Conservation (phyloP, 2,329 filamentous ascomycete species). For the Westerdykella aurantiaca region DNA sequence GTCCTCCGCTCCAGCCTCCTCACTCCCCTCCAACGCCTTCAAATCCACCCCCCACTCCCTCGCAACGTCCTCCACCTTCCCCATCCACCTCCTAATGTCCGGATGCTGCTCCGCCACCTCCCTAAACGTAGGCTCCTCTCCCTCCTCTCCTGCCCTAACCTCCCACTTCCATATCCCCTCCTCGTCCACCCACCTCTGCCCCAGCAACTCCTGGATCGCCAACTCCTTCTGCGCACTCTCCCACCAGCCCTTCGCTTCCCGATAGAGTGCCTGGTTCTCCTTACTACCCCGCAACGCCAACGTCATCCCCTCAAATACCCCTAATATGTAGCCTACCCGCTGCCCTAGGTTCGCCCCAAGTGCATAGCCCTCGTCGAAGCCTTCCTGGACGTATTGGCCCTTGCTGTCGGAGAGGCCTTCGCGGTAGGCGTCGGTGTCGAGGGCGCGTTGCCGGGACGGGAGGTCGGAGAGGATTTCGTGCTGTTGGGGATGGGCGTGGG, state of each 20-base stretch:
- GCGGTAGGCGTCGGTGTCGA: constrained; percentile 82
- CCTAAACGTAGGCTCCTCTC: constrained; percentile 30
- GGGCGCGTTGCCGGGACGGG: constrained; percentile 65
- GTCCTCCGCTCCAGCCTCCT: constrained; percentile 35
- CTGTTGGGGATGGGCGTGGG: background rate
- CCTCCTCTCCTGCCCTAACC: constrained; percentile 36
- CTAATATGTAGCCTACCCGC: constrained; percentile 67
- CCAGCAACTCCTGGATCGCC: constrained; percentile 58
- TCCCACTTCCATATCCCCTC: constrained; percentile 68
- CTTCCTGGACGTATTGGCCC: constrained; percentile 67
- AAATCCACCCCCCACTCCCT: constrained; percentile 38
- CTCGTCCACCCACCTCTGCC: constrained; percentile 57
- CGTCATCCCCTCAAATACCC: constrained; percentile 67
- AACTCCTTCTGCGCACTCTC: constrained; percentile 54
- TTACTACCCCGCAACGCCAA: constrained; percentile 40
- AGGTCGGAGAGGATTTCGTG: constrained; percentile 61
- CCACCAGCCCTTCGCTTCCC: constrained; percentile 28
- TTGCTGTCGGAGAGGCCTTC: constrained; percentile 79
- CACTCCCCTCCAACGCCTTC: constrained; percentile 34
- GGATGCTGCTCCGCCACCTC: constrained; percentile 61
- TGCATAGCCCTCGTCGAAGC: constrained; percentile 86
- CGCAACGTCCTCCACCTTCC: constrained; percentile 40
- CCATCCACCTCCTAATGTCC: constrained; percentile 57
- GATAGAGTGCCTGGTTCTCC: constrained; percentile 11
- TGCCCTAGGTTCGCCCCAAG: constrained; percentile 77